Evolutionary conservation across 2,329 filamentous ascomycete genomes (phyloP).

Genomic region (Cercospora zeae-maydis): DNA sequence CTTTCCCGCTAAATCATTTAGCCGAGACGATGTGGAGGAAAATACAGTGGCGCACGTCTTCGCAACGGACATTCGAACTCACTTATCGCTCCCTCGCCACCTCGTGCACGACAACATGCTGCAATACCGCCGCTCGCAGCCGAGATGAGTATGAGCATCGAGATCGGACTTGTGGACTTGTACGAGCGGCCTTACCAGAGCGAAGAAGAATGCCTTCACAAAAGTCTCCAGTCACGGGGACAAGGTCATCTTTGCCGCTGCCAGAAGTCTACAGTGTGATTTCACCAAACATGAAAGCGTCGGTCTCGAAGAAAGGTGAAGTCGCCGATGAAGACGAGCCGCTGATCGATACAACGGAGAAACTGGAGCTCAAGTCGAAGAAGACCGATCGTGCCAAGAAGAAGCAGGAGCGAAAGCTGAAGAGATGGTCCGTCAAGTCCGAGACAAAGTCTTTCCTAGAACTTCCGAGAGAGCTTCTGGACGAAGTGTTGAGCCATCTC

Average conservation of each 20-base stretch:
- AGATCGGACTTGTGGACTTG: not conserved
- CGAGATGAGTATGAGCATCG: slow-evolving; percentile 1
- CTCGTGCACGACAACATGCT: not conserved
- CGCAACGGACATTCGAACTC: too few relatives aligned
- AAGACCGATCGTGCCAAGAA: slow-evolving; percentile 50
- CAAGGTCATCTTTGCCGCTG: not conserved
- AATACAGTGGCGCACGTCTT: not conserved
- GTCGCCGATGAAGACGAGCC: slow-evolving; percentile 42
- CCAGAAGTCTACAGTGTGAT: slow-evolving; percentile 17
- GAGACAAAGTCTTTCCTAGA: slow-evolving; percentile 41
- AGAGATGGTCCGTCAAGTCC: slow-evolving; percentile 36
- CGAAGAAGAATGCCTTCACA: not conserved
- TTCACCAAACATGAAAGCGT: slow-evolving; percentile 10
- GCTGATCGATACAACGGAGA: slow-evolving; percentile 50
- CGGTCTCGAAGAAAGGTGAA: slow-evolving; percentile 1
- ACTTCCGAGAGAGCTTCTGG: slow-evolving; percentile 53
- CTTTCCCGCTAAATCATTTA: not conserved
- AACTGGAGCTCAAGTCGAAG: slow-evolving; percentile 51
- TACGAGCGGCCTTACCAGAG: not conserved
- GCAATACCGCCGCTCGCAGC: not conserved
- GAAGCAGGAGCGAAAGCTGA: slow-evolving; percentile 33
- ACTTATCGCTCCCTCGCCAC: not conserved
- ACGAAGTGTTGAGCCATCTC: slow-evolving; percentile 48
- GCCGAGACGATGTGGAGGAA: not conserved
- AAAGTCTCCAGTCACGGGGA: not conserved